Evolutionary conservation across 768 basidiomycete genomes (phyloP).

Genomic region (Rubroboletus satanas): DNA sequence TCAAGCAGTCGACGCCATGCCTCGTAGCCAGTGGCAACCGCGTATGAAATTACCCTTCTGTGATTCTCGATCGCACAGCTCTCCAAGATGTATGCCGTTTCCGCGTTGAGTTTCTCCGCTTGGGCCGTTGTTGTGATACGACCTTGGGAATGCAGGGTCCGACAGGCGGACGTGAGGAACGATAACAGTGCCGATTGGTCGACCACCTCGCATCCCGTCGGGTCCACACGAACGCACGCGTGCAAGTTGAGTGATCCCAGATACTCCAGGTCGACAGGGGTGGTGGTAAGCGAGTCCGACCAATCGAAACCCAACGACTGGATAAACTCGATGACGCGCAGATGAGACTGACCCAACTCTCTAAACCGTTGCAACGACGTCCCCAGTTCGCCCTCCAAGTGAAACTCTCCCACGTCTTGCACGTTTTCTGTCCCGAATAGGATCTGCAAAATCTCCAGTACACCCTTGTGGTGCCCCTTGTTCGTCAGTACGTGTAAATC

Average conservation of each 20-base stretch:
- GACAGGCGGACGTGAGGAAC: conserved; percentile 59
- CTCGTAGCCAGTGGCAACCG: conserved; percentile 66
- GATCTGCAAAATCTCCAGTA: conserved; percentile 72
- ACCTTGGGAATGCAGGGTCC: conserved; percentile 63
- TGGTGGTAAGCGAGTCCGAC: conserved; percentile 67
- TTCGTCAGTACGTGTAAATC: conserved; percentile 85
- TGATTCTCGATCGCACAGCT: conserved; percentile 88
- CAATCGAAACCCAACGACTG: conserved; percentile 87
- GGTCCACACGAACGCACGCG: conserved; percentile 63
- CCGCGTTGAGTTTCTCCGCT: conserved; percentile 60
- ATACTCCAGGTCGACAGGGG: conserved; percentile 58
- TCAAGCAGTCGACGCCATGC: conserved; percentile 86
- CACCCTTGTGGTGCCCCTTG: conserved; percentile 69
- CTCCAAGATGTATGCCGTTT: conserved; percentile 73
- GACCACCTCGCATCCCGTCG: conserved; percentile 76
- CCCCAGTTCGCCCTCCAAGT: conserved; percentile 38
- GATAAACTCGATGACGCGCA: conserved; percentile 84
- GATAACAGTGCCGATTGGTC: conserved; percentile 70
- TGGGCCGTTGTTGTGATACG: conserved; percentile 59
- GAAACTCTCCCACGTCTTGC: conserved; percentile 36
- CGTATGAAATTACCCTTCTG: conserved; percentile 72
- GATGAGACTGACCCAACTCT: conserved; percentile 76
- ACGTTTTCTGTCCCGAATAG: conserved; percentile 67
- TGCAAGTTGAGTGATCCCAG: conserved; percentile 64
- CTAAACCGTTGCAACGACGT: conserved; percentile 52